Percentiles rank a stretch among this genome's conserved stretches.
phyloP scores from a whole-genome alignment of 164 flowering plant species.

The Chloranthus sessilifolius region DNA sequence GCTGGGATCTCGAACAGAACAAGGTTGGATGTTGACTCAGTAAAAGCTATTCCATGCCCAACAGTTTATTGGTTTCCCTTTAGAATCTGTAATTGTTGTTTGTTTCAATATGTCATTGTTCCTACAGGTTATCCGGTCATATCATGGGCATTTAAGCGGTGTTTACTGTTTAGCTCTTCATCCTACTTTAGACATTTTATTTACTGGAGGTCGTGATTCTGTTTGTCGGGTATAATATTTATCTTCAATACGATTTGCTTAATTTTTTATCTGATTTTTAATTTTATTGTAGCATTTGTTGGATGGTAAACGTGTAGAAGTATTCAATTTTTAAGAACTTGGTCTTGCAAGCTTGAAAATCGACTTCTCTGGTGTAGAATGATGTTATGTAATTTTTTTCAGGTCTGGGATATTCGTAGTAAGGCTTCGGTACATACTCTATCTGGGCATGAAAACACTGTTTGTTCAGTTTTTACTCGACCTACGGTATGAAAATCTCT shows the following conservation, averaged over 20 bases:
- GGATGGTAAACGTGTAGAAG: no score
- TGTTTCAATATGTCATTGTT: no score
- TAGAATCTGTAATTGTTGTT: no score
- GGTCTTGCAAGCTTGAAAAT: no score
- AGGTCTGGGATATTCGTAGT: conserved; percentile 98
- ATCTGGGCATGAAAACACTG: conserved; percentile 96
- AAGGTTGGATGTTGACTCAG: conserved; percentile 47
- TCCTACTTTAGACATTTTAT: conserved; percentile 86
- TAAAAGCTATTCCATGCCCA: no score
- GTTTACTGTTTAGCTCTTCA: conserved; percentile 97
- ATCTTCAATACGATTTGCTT: not conserved
- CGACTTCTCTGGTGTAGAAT: not conserved
- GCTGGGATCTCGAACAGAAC: conserved; percentile 99
- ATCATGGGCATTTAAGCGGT: conserved; percentile 99
- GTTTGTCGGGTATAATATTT: conserved; percentile 88
- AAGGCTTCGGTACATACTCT: conserved; percentile 88
- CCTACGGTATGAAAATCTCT: conserved; percentile 60
- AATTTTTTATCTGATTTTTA: no score
- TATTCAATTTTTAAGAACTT: no score
- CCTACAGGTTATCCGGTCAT: conserved; percentile 88
- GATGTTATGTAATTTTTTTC: conserved; percentile 13
- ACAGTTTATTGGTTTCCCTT: no score
- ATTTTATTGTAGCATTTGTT: no score
- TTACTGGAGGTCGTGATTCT: conserved; percentile 99
- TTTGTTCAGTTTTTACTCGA: conserved; percentile 95